Base-by-base conservation (phyloP, 1,284 basidiomycete species). In the Cutaneotrichosporon dermatis region DNA sequence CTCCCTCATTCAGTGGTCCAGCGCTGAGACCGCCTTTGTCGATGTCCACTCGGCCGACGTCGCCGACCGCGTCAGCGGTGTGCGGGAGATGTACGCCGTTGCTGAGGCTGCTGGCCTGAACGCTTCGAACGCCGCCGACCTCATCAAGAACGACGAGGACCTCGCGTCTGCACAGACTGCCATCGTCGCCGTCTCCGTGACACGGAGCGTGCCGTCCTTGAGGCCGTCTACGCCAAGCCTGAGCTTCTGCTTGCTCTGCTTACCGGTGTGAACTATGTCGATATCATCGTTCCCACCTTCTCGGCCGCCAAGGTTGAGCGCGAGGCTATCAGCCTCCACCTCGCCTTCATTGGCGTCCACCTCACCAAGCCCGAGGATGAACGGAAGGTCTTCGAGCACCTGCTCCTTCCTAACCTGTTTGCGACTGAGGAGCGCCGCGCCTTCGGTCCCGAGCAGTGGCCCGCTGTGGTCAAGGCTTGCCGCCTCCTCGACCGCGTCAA, bases 361-460 rank as follows among this genome's bases (percentile, higher is more conserved):
- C 83, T 88, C 57, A 55, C 60, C 33, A 51, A 81, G 50, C 69
- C 80, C 0, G 74, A 78, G 0, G 59, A 78, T 0, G 67, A 77
- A 9, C 73, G 81, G 34, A 72, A 80, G 4, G 76, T 88, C 8
- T 85, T 90, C 64, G 79, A 85, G 66, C 74, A 78, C 16, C 72
- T 88, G 2, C 74, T 93, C 51, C 88, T 90, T 70, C 88, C 88
- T 0, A 84, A 85, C 66, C 76, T 94, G 15, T 75, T 94, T 11
- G 86, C 84, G 62, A 86, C 86, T 4, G 89, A 88, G 69, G 78
- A 86, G 4, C 82, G 85, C 50, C 83, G 86, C 62, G 85, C 84
- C 66, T 86, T 85, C 0, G 81, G 83, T 0, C 80, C 82, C 35
- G 70, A 81, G 33, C 83, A 86, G 0, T 92, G 90, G 89, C 39